Conservation (phyloP, 257 asterid species). For the Oldenlandia corymbosa region DNA sequence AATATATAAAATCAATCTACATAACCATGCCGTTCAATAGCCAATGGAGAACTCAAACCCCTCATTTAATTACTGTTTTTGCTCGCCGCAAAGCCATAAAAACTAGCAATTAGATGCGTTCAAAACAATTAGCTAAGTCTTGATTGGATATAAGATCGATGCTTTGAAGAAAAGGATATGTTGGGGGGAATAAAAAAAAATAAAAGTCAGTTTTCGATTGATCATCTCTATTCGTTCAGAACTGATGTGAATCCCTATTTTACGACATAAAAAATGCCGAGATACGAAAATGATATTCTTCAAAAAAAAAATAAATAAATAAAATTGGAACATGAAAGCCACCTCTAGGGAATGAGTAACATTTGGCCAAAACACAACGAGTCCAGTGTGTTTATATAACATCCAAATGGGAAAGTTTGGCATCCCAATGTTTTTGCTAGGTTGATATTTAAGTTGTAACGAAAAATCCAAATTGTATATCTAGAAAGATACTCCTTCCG, state of each 20-base stretch:
- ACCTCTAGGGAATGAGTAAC: neutral
- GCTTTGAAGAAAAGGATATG: neutral
- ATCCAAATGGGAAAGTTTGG: too few relatives aligned
- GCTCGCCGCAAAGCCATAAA: neutral
- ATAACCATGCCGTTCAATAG: too few relatives aligned
- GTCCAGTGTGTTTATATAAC: neutral
- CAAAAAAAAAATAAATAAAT: neutral
- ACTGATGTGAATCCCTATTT: slow-evolving; percentile 3
- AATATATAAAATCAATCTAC: too few relatives aligned
- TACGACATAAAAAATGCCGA: neutral
- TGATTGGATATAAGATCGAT: neutral
- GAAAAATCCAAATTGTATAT: too few relatives aligned
- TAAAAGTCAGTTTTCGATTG: neutral
- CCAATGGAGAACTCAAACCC: too few relatives aligned
- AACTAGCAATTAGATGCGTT: too few relatives aligned
- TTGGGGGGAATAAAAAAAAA: neutral
- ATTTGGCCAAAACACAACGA: neutral
- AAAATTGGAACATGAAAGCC: slow-evolving; percentile 1
- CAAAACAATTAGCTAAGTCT: neutral
- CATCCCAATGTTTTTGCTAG: too few relatives aligned
- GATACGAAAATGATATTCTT: slow-evolving; percentile 1
- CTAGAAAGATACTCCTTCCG: too few relatives aligned
- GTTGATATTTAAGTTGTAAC: too few relatives aligned
- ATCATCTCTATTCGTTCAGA: neutral
- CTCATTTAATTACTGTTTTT: neutral